These are phyloP conservation scores for Prunus yedoensis DNA, from an alignment of 331 rosid species.

Conservation along the genomic window DNA sequence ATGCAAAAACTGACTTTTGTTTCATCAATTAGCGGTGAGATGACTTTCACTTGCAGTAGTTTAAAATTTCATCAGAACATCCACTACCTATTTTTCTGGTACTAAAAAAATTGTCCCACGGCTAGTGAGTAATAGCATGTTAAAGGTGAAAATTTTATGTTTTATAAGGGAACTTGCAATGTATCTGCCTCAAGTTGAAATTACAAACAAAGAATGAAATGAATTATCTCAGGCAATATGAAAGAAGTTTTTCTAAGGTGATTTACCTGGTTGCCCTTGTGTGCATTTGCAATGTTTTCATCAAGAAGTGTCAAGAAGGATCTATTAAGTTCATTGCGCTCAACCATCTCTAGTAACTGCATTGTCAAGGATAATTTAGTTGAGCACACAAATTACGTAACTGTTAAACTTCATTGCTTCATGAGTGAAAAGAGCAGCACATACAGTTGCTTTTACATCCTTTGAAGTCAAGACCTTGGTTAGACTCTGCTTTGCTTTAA, in stretches of 20 bases:
- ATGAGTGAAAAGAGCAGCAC: conserved; percentile 28
- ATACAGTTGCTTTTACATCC: conserved; percentile 85
- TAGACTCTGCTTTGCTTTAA: conserved; percentile 63
- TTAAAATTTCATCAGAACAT: neutral
- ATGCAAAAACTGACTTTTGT: neutral
- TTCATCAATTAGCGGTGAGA: neutral
- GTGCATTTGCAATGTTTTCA: conserved; percentile 86
- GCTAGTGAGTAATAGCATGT: neutral
- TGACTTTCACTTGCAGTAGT: neutral
- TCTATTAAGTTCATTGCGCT: conserved; percentile 69
- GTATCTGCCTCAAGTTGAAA: neutral
- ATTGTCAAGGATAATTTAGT: conserved; percentile 17
- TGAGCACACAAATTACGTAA: conserved; percentile 7
- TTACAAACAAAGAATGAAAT: neutral
- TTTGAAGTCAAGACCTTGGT: conserved; percentile 76
- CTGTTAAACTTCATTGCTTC: neutral
- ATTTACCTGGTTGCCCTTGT: conserved; percentile 69
- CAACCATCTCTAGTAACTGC: conserved; percentile 87
- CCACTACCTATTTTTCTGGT: neutral
- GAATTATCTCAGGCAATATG: conserved; percentile 4
- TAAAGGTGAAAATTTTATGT: neutral
- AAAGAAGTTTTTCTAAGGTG: conserved; percentile 9
- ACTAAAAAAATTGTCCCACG: neutral
- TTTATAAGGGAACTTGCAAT: neutral
- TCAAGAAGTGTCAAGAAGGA: conserved; percentile 84